Evolutionary conservation across 805 yeast species (phyloP), one percentile per base, ranked within the genome.

Genomic region (Maudiozyma pseudohumilis): DNA sequence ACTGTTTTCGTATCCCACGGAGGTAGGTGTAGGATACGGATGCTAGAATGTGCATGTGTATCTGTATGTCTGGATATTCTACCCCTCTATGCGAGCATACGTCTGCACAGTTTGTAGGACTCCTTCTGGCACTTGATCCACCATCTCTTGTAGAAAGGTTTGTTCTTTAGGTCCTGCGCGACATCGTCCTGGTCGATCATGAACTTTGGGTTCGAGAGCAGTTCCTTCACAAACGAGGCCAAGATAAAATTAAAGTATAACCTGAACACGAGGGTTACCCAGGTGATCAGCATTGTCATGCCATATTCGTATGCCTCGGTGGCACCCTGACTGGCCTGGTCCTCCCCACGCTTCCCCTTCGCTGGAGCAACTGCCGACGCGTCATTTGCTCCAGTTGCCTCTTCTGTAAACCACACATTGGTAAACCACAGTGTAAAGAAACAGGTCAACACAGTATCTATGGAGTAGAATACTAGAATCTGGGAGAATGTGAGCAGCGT

Each of bases 391-490:
- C 12, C 34, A 12, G 7, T 28, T 8, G 69, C 76, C 41, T 70
- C 74, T 3, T 55, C 48, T 40, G 64, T 57, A 52, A 86, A 81
- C 96, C 96, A 89, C 42, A 75, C 70, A 37, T 71, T 69, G 5
- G 79, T 70, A 55, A 89, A 88, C 60, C 77, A 81, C 5, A 79
- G 45, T 16, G 94, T 83, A 59, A 81, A 87, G 3, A 80, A 59
- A 20, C 75, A 57, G 20, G 85, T 83, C 29, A 74, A 58, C 0
- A 78, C 24, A 0, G 95, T 78, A 55, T 89, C 96, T 8, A 74
- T 30, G 2, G 74, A 49, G 56, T 79, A 88, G 3, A 80, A 55
- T 30, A 80, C 60, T 12, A 82, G 70, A 21, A 80, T 75, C 20
- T 79, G 65, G 4, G 92, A 73, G 48, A 75, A 68, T 32, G 73